Conservation (phyloP, 371 early-diverging fungal species). For the Saksenaea oblongispora region DNA sequence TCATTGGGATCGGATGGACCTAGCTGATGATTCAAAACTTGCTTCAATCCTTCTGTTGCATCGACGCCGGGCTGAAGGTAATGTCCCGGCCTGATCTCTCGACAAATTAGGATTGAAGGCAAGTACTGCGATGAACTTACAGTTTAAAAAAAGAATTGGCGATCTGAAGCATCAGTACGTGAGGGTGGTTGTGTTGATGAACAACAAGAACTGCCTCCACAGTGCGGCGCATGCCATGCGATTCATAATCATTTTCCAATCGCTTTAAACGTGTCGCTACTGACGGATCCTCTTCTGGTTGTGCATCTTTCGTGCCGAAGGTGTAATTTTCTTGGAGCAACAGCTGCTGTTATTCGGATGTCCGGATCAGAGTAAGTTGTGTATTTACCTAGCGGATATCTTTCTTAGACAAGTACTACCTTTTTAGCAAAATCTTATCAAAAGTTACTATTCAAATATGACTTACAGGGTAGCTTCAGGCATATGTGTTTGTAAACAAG, state of each 20-base stretch:
- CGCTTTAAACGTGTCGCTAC: conserved; percentile 66
- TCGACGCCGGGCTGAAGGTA: conserved; percentile 72
- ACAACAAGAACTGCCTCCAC: conserved; percentile 81
- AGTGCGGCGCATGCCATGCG: conserved; percentile 67
- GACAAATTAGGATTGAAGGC: not conserved
- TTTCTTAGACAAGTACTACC: not conserved
- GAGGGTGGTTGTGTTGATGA: conserved; percentile 84
- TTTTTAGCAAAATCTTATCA: not conserved
- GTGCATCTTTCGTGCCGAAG: conserved; percentile 76
- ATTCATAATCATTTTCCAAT: conserved; percentile 66
- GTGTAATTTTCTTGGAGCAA: conserved; percentile 55
- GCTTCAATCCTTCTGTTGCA: conserved; percentile 70
- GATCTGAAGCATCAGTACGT: conserved; percentile 78
- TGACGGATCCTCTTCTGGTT: conserved; percentile 75
- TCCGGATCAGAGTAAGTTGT: not conserved
- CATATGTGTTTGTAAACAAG: not conserved
- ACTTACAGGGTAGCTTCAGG: conserved; percentile 1
- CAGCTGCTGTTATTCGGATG: not conserved
- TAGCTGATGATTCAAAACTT: conserved; percentile 57
- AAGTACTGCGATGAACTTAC: conserved; percentile 29
- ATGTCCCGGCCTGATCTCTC: conserved; percentile 69
- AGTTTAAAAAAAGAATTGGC: conserved; percentile 77
- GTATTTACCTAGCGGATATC: conserved; percentile 25
- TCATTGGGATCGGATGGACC: conserved; percentile 38
- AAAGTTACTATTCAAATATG: not conserved